Evolutionary conservation across 2,329 filamentous ascomycete species (phyloP), one percentile per base, ranked within the genome.

Genomic region (Colletotrichum sp.): DNA sequence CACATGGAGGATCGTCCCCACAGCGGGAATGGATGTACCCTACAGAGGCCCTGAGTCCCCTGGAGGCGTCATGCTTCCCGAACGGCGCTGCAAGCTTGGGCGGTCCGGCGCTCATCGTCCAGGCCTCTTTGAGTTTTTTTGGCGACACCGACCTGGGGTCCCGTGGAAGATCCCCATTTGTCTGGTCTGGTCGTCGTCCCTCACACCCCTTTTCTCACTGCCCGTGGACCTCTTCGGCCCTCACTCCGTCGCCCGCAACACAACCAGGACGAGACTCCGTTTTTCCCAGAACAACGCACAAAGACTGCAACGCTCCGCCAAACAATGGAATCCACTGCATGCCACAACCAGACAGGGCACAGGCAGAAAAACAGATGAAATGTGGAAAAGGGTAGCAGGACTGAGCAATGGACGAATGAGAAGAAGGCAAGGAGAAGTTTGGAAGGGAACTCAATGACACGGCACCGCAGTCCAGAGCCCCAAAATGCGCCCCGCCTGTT

Each of bases 61-160:
- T 64, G 58, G 58, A 64, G 73, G 73, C 69, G 63, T 75, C 48
- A 73, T 69, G 34, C 69, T 74, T 69, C 73, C 73, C 73, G 69
- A 58, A 72, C 73, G 69, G 73, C 43, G 73, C 55, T 52, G 73
- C 56, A 63, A 64, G 63, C 73, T 63, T 68, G 43, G n/a, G 48
- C 58, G 63, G 56, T 30, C 63, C 73, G 73, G 63, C 63, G 73
- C 63, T 34, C 30, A 62, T 64, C 43, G 36, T 28, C 58, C 65
- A 32, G 52, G 62, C 28, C 24, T 24, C 58, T 63, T 32, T 28
- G 38, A 69, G 63, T 69, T 52, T 43, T 18, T 48, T 52, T 52
- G n/a, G 43, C 36, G 56, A 69, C n/a, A 63, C 36, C 32, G 61
- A 28, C 18, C 59, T 21, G 18, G 59, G 30, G 59, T 28, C 9